phyloP scores from a whole-genome alignment of 2,329 filamentous ascomycete species.

The Ophiostoma pallidulum region DNA sequence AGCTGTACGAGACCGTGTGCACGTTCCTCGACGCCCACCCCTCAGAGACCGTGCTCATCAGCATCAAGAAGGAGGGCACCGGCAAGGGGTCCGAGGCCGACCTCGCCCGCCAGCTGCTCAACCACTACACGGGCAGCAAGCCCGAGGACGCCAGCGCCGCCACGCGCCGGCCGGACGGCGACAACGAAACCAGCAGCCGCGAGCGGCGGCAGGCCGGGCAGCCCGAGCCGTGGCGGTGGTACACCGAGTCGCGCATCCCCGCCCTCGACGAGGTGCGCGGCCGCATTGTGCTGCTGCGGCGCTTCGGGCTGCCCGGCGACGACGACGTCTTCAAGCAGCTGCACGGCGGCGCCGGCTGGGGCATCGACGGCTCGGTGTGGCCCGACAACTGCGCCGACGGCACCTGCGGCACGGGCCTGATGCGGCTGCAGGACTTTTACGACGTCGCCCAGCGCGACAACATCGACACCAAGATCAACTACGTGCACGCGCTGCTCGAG shows the following conservation, averaged over 20 bases:
- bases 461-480: slow-evolving; percentile 72
- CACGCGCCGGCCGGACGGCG: background rate
- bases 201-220: background rate
- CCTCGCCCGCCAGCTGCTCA: slow-evolving; percentile 61
- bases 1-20: slow-evolving; percentile 61
- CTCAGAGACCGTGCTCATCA: slow-evolving; percentile 74
- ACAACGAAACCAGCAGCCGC: no score
- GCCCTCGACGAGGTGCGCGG: slow-evolving; percentile 69
- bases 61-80: slow-evolving; percentile 82
- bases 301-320: slow-evolving; percentile 52
- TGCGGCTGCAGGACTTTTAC: slow-evolving; percentile 92
- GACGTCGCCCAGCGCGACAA: slow-evolving; percentile 66
- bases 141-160: slow-evolving; percentile 22
- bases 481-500: slow-evolving; percentile 65
- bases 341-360: slow-evolving; percentile 44
- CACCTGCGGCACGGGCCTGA: slow-evolving; percentile 56
- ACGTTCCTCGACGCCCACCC: slow-evolving; percentile 69
- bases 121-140: slow-evolving; percentile 54
- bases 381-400: slow-evolving; percentile 82
- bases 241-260: slow-evolving; percentile 66
- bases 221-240: slow-evolving; percentile 49
- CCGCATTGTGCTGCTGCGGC: slow-evolving; percentile 73
- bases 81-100: slow-evolving; percentile 72
- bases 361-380: slow-evolving; percentile 59
- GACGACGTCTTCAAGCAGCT: slow-evolving; percentile 44